Percentiles rank a stretch among this genome's conserved stretches.
These are phyloP conservation scores for Sanghuangporus sanghuang DNA, from an alignment of 1,284 basidiomycete genomes.

Conservation along the genomic window DNA sequence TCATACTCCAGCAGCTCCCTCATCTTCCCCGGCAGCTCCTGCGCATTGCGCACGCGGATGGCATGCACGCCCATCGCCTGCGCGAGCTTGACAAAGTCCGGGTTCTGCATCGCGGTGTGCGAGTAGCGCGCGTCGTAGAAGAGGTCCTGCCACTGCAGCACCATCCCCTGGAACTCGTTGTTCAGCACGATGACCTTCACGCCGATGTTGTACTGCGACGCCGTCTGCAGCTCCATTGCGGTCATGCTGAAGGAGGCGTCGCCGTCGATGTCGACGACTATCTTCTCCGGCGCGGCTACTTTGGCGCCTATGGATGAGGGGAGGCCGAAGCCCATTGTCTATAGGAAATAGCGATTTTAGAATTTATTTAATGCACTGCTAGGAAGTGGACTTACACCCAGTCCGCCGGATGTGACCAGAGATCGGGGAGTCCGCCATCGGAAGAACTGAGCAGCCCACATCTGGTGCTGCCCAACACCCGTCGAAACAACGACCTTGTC, in stretches of 20 bases:
- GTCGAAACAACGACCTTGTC: slow-evolving; percentile 88
- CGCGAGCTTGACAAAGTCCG: slow-evolving; percentile 88
- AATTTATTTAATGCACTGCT: slow-evolving; percentile 14
- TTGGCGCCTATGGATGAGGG: slow-evolving; percentile 95
- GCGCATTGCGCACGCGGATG: slow-evolving; percentile 65
- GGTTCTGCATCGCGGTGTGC: slow-evolving; percentile 92
- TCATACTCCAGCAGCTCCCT: slow-evolving; percentile 98
- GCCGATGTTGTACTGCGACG: slow-evolving; percentile 87
- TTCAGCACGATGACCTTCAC: slow-evolving; percentile 90
- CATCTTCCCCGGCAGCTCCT: slow-evolving; percentile 91
- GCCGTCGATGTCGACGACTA: slow-evolving; percentile 94
- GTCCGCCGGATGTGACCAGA: slow-evolving; percentile 95
- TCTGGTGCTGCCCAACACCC: slow-evolving; percentile 98
- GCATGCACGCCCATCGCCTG: slow-evolving; percentile 90
- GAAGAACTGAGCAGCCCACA: slow-evolving; percentile 98
- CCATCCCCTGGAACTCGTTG: slow-evolving; percentile 98
- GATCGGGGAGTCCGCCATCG: slow-evolving; percentile 85
- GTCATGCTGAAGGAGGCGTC: slow-evolving; percentile 99
- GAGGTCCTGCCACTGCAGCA: slow-evolving; percentile 98
- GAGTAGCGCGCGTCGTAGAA: slow-evolving; percentile 96
- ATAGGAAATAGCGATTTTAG: slow-evolving; percentile 17
- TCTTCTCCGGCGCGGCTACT: slow-evolving; percentile 91
- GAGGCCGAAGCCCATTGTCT: slow-evolving; percentile 98
- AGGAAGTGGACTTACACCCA: slow-evolving; percentile 61
- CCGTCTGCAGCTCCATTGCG: slow-evolving; percentile 97